Base-by-base conservation (phyloP, 306 rosid species). In the Hippophae gyantsensis region DNA sequence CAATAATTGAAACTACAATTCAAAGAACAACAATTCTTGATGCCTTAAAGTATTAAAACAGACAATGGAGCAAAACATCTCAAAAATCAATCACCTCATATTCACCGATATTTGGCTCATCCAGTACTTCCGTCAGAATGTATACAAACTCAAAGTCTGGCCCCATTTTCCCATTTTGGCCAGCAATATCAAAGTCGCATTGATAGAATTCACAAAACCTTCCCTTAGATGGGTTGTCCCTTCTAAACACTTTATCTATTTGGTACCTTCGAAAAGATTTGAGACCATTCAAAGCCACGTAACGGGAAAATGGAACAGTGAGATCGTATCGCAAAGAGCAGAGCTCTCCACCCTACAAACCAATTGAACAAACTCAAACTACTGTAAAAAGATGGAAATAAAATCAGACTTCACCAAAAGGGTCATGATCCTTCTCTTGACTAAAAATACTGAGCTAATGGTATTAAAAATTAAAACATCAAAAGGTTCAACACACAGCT, bases 151-250 rank as follows among this genome's bases (percentile, higher is more conserved):
- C 99, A 57, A 88, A 88, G 69, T 92, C 99, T 38, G 97, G 84
- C 52, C 81, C 90, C 97, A 92, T 88, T 60, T 82, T 82, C 70
- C 86, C 99, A 74, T 72, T 66, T 54, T 73, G 83, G 40, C 99
- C 99, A 63, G 99, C 99, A 62, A 93, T 82, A 78, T 92, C 99
- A 60, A 92, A 83, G 70, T 92, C 99, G 1, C 96, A 88, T 49
- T 92, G 99, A 79, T 88, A 88, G 79, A 92, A 92, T 70, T 92
- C 99, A 61, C 96, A 89, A 75, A 78, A 92, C 75, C 96, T 84
- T 69, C 99, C 99, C 73, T 83, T 92, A 8, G 96, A 85, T 58
- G 99, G 96, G 69, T 92, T 92, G 79, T 92, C 95, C 66, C 98
- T 85, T 82, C 98, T 75, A 66, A 87, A 87, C 23, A 92, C 98